Base-by-base conservation (phyloP, 2,329 filamentous ascomycete species). In the Ambrosiella beaveri region DNA sequence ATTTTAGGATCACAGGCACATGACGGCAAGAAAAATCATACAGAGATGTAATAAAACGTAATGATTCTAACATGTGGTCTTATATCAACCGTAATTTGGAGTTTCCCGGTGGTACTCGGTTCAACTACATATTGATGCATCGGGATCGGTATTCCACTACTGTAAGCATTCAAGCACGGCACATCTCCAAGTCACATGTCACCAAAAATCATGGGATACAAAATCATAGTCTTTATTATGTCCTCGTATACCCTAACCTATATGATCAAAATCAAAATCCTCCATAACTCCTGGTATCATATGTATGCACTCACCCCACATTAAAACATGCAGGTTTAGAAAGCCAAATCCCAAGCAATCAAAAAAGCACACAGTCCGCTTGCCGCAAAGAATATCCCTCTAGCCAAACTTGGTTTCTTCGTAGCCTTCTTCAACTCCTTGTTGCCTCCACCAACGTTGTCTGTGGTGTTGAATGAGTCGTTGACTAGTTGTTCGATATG, bases 381-480 rank as follows among this genome's bases (percentile, higher is more conserved):
- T 3, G 85, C 85, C n/a, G 82, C 84, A 68, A 86, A 90, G 65
- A 91, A 91, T 0, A 88, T 87, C 64, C 83, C 82, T 66, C 84
- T 81, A 37, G 87, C 87, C 49, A 83, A 77, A 70, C 86, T 88
- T 44, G 79, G 76, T 63, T 82, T 75, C 67, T 86, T 77, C 0
- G 79, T 82, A 36, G 91, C 93, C 66, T 85, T 82, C 72, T 93
- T 93, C 56, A 98, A 75, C 73, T 97, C 84, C 71, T 85, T 86
- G 72, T 98, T 98, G 15, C 91, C 93, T 59, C 82, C 82, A 12
- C 85, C 85, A 55, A 98, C 81, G 66, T 97, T 96, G 67, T 91
- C 86, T 35, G 84, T 81, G 8, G 90, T 96, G 38, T 80, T 77
- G 61, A 83, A 78, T 1, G 88, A 89, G 68, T 98, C 91, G 49